phyloP scores from a whole-genome alignment of 1,139 yeast species.

The Debaryomyces subglobosus region DNA sequence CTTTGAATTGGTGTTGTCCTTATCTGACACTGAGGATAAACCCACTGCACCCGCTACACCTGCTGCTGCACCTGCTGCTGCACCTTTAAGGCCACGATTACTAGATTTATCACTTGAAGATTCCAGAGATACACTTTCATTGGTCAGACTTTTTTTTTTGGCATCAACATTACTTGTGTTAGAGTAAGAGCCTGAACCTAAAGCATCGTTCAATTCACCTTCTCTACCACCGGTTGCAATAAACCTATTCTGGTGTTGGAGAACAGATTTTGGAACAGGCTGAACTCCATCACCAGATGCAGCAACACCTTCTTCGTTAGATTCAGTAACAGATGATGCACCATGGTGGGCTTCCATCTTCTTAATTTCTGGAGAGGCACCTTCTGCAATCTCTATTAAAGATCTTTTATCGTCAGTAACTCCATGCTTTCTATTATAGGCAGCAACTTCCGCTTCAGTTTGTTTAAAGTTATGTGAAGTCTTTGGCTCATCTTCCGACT shows the following conservation, averaged over 20 bases:
- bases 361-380: conserved; percentile 23
- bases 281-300: conserved; percentile 16
- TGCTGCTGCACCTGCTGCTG: conserved; percentile 10
- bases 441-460: conserved; percentile 28
- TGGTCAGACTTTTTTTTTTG: neutral
- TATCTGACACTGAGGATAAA: neutral
- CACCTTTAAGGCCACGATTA: conserved; percentile 1
- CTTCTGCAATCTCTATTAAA: conserved; percentile 34
- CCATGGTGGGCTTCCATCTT: conserved; percentile 13
- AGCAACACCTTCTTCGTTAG: neutral
- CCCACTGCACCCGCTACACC: conserved; percentile 9
- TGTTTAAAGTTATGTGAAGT: conserved; percentile 13
- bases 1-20: neutral
- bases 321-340: conserved; percentile 11
- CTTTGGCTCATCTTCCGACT: conserved; percentile 9
- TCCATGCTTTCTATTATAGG: conserved; percentile 34
- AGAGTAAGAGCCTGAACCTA: neutral
- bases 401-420: conserved; percentile 26
- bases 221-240: conserved; percentile 21
- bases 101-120: neutral
- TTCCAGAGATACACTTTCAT: neutral
- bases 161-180: neutral
- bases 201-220: conserved; percentile 13
- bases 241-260: conserved; percentile 16
- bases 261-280: conserved; percentile 14